Evolutionary conservation across 2,329 filamentous ascomycete genomes (phyloP), one percentile per base, ranked within the genome.

Genomic region (Paraphaeosphaeria minitans): DNA sequence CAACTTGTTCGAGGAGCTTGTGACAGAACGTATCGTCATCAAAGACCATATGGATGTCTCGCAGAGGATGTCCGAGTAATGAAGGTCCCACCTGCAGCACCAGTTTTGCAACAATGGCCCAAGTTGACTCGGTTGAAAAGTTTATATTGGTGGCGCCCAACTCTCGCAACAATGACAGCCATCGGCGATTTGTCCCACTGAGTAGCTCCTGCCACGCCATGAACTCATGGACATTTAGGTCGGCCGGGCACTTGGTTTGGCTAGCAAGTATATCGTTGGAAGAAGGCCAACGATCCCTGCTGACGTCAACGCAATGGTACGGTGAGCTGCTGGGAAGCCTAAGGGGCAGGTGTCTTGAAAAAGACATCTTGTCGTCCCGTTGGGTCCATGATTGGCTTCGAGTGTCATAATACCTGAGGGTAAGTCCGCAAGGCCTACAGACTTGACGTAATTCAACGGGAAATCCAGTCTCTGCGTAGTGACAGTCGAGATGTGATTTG

Each of bases 131-230:
- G 0, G 80, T 81, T 31, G 83, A 85, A 60, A 90, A 85, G 60
- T 89, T 89, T 3, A 92, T 53, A 58, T 49, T 85, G 73, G 83
- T 80, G 0, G 82, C 80, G 0, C 78, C 83, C 3, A 87, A 66
- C 60, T 87, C 83, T 0, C 79, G 59, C 0, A 85, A 64, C 0
- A 87, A 75, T 2, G 78, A 75, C 1, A 76, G 68, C 82, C 84
- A 85, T 6, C 83, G 77, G 0, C 80, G 74, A 10, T 76, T 64
- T 2, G 74, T 77, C 0, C 84, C 84, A 0, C 80, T 76, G 0
- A 84, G 64, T 0, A 86, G 69, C 0, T 71, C 75, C 57, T 85
- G 82, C 52, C 82, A 82, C 0, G 85, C 79, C 24, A 79, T 75
- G 49, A 81, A 87, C 55, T 88, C 86, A 14, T 86, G 81, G 0